These are phyloP conservation scores for Populus ilicifolia DNA, from an alignment of 345 rosid species.

Conservation along the genomic window DNA sequence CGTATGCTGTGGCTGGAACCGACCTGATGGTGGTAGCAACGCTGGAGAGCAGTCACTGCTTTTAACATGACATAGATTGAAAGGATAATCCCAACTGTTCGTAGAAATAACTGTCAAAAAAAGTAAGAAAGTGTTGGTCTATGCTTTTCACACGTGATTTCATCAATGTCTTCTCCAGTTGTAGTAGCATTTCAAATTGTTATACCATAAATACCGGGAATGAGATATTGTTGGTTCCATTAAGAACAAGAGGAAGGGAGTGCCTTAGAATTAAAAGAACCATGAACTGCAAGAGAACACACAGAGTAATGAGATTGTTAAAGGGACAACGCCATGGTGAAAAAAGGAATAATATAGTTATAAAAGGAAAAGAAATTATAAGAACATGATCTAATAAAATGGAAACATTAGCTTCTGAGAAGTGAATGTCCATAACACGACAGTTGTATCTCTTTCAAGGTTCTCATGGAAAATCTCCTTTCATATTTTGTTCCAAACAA, in stretches of 20 bases:
- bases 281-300: slow-evolving; percentile 55
- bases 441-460: too few relatives aligned
- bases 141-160: background rate
- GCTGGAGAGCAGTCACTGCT: slow-evolving; percentile 46
- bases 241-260: slow-evolving; percentile 60
- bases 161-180: background rate
- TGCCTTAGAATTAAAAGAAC: slow-evolving; percentile 72
- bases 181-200: background rate
- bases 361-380: too few relatives aligned
- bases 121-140: background rate
- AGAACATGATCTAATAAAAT: too few relatives aligned
- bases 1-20: background rate
- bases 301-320: background rate
- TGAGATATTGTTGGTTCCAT: slow-evolving; percentile 39
- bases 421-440: too few relatives aligned
- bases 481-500: too few relatives aligned
- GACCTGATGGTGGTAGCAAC: slow-evolving; percentile 42
- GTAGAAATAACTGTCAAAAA: slow-evolving; percentile 47
- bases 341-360: too few relatives aligned
- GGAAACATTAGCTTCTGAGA: too few relatives aligned
- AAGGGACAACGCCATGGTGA: too few relatives aligned
- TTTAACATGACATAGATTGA: slow-evolving; percentile 59
- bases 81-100: slow-evolving; percentile 58
- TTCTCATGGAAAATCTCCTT: too few relatives aligned
- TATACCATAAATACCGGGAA: slow-evolving; percentile 57